phyloP scores from a whole-genome alignment of 169 alveolate species.

The Ichthyophthirius multifiliis region DNA sequence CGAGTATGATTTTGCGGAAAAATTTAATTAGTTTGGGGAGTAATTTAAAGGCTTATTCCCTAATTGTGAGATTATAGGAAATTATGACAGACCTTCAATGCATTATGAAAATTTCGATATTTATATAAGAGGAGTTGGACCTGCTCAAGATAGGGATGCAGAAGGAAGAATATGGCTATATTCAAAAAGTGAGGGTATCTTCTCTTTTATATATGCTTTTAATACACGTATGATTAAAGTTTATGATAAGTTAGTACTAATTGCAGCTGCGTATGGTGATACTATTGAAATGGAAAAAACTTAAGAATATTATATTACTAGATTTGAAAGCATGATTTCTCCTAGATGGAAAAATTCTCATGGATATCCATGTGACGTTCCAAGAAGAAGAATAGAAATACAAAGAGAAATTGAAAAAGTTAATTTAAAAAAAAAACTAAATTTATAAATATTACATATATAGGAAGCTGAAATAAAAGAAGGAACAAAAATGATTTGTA shows the following conservation, averaged over 20 bases:
- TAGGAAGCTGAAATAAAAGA: conserved; percentile 12
- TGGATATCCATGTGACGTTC: conserved; percentile 46
- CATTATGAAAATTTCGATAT: conserved; percentile 65
- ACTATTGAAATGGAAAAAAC: conserved; percentile 22
- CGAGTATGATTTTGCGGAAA: conserved; percentile 58
- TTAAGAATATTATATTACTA: conserved; percentile 19
- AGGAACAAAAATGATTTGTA: conserved; percentile 65
- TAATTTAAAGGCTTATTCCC: conserved; percentile 56
- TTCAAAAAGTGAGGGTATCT: neutral
- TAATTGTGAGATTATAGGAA: conserved; percentile 60
- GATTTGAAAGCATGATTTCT: conserved; percentile 25
- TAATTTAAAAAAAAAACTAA: conserved; percentile 23
- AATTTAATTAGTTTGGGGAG: conserved; percentile 54
- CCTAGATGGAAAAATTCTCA: conserved; percentile 20
- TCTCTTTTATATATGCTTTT: neutral
- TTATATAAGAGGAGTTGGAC: conserved; percentile 72
- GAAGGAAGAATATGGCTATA: conserved; percentile 1
- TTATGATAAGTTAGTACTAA: conserved; percentile 49
- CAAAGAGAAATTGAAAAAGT: conserved; percentile 5
- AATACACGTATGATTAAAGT: neutral
- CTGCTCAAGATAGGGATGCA: neutral
- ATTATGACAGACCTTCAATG: conserved; percentile 59
- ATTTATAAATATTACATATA: neutral
- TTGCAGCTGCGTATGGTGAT: conserved; percentile 48
- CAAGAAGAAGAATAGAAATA: conserved; percentile 23